Conservation (phyloP, 352 stramenopile species). For the Pythium dissotocum region DNA sequence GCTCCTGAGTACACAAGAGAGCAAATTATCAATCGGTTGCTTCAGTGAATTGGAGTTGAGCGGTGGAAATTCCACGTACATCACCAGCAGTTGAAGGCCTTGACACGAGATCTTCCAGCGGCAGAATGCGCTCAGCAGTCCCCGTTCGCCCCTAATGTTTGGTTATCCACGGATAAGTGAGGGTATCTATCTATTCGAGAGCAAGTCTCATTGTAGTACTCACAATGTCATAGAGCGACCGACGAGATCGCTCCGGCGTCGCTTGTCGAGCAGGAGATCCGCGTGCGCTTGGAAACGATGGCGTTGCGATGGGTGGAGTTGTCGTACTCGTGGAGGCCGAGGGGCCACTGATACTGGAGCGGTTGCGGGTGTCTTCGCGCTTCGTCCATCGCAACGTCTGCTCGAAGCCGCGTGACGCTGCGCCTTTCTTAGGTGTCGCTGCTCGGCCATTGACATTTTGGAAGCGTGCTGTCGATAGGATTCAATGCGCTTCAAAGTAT, state of each 20-base stretch:
- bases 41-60: too few species aligned
- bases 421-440: conserved; percentile 28
- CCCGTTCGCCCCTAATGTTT: conserved; percentile 10
- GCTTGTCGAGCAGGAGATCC: neutral
- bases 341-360: conserved; percentile 4
- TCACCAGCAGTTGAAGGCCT: conserved; percentile 36
- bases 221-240: conserved; percentile 29
- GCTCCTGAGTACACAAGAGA: conserved; percentile 21
- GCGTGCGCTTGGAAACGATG: conserved; percentile 10
- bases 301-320: conserved; percentile 2
- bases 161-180: neutral
- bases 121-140: conserved; percentile 17
- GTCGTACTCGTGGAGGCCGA: neutral
- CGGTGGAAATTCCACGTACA: conserved; percentile 15
- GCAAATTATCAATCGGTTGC: neutral
- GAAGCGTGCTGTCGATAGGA: neutral
- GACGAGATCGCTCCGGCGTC: conserved; percentile 7
- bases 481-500: neutral
- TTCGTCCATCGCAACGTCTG: conserved; percentile 57
- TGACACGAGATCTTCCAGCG: conserved; percentile 23
- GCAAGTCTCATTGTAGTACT: neutral
- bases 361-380: conserved; percentile 29
- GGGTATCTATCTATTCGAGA: neutral
- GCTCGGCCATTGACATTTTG: neutral
- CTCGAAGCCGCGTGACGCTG: conserved; percentile 37